Conservation (phyloP, 805 yeast species). For the Komagataella phaffii region DNA sequence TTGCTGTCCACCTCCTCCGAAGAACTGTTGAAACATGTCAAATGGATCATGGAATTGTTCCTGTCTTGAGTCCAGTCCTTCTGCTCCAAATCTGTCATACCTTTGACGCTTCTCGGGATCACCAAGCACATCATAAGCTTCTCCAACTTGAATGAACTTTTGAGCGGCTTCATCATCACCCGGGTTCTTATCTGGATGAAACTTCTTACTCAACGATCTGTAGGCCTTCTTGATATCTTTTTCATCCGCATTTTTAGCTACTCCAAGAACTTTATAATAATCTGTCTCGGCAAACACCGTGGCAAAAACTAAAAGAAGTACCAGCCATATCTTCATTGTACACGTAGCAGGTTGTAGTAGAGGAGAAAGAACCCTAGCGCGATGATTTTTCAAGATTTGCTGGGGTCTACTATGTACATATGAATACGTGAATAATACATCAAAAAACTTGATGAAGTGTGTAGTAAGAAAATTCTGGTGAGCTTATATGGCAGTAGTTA, state of each 20-base stretch:
- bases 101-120: conserved; percentile 54
- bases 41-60: conserved; percentile 19
- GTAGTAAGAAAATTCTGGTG: too few species aligned
- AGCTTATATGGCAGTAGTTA: too few species aligned
- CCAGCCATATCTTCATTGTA: background rate
- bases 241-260: conserved; percentile 55
- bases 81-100: conserved; percentile 71
- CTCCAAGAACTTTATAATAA: conserved; percentile 45
- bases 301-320: background rate
- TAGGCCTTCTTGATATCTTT: conserved; percentile 80
- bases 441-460: too few species aligned
- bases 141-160: conserved; percentile 81
- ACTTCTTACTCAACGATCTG: conserved; percentile 66
- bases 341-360: background rate
- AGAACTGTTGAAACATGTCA: conserved; percentile 54
- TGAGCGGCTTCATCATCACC: conserved; percentile 74
- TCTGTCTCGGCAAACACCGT: conserved; percentile 22
- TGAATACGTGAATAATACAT: too few species aligned
- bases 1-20: conserved; percentile 28
- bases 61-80: conserved; percentile 33
- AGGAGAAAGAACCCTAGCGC: background rate
- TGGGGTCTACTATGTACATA: too few species aligned
- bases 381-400: background rate
- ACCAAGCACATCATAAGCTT: conserved; percentile 78
- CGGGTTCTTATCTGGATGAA: conserved; percentile 91